Percentiles rank a stretch among this genome's conserved stretches.
These are phyloP conservation scores for Trichothecium roseum DNA, from an alignment of 2,329 filamentous ascomycete species.

Conservation along the genomic window DNA sequence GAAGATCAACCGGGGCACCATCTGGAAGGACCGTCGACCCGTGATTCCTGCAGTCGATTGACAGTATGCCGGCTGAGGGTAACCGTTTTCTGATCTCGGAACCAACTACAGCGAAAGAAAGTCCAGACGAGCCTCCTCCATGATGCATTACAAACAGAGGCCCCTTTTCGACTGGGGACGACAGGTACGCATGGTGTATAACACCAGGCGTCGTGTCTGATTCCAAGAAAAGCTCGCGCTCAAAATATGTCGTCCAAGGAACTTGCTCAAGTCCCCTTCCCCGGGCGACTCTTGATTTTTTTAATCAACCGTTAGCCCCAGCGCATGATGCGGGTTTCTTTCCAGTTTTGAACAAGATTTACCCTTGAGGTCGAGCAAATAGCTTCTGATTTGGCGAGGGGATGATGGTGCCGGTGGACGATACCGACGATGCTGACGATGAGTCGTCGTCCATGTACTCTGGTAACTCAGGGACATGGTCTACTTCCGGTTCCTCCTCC, in stretches of 20 bases:
- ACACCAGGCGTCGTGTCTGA: constrained; percentile 34
- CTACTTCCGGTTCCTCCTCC: constrained; percentile 39
- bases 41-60: constrained; percentile 78
- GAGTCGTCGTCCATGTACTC: constrained; percentile 50
- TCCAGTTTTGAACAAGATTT: constrained; percentile 15
- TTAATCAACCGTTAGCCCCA: constrained; percentile 1
- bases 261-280: constrained; percentile 53
- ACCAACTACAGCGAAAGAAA: constrained; percentile 80
- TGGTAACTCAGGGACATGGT: constrained; percentile 35
- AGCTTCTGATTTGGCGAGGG: constrained; percentile 64
- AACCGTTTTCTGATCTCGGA: constrained; percentile 67
- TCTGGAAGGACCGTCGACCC: constrained; percentile 53
- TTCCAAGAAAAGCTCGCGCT: constrained; percentile 71
- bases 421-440: constrained; percentile 62
- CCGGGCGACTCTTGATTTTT: constrained; percentile 30
- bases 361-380: constrained; percentile 63
- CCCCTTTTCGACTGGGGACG: constrained; percentile 61
- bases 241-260: constrained; percentile 85
- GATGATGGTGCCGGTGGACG: constrained; percentile 84
- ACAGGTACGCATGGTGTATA: constrained; percentile 79
- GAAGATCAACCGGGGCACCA: constrained; percentile 47
- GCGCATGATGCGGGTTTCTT: constrained; percentile 1
- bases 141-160: constrained; percentile 92
- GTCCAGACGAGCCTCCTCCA: constrained; percentile 83
- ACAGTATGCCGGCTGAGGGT: constrained; percentile 73